Evolutionary conservation across 768 basidiomycete genomes (phyloP), one percentile per base, ranked within the genome.

Genomic region (Tulasnella sp.): DNA sequence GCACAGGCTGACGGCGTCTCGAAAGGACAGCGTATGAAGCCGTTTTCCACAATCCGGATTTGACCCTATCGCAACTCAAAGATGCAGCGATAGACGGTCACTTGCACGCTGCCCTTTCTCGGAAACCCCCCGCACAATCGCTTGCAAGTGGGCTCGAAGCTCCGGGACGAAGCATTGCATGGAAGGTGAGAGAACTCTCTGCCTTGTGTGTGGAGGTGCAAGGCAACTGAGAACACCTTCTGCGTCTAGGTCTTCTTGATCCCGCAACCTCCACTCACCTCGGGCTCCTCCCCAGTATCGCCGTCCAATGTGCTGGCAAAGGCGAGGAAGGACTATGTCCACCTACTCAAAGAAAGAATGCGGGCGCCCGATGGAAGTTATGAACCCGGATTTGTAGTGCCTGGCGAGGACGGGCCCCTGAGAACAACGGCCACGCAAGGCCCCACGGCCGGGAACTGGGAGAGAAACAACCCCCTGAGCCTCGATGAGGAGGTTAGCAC

Each of bases 291-390:
- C 39, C 84, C 84, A 21, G 68, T 82, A 24, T 81, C 85, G 12
- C 84, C 83, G 0, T 77, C 85, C 40, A 81, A 83, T 36, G 75
- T 85, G 10, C 81, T 94, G 72, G 87, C 88, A 21, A 81, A 81
- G 7, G 87, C 88, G 42, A 90, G 94, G 58, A 87, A 86, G 80
- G 85, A 86, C 74, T 97, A 92, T 85, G 86, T 88, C 10, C 84
- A 86, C 21, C 85, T 92, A 71, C 84, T 95, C 39, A 85, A 89
- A 75, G 89, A 93, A 81, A 91, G 92, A 83, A 91, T 95, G 87
- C 90, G 88, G 73, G 93, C 95, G 0, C 96, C 96, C 19, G 96
- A 97, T 84, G 95, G 94, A 8, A 92, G 91, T 76, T 94, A 93
- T 84, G 91, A 93, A 81, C 90, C 91, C 48, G 91, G 91, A 14